These are phyloP conservation scores for Dictyostelium intermedium DNA, from an alignment of 78 protist genomes.

Conservation along the genomic window DNA sequence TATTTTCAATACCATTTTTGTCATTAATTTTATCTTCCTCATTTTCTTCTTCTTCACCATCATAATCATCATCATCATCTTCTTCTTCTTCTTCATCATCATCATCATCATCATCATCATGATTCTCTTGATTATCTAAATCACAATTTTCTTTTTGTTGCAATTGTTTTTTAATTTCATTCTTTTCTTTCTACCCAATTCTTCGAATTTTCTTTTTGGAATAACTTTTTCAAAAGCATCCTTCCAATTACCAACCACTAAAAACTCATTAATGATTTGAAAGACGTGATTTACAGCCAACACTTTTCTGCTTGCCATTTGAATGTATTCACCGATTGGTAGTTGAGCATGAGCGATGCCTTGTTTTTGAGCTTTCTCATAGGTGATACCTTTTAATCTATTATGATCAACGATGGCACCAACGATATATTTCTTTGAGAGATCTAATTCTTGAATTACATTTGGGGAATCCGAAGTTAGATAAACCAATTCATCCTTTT, in stretches of 20 bases:
- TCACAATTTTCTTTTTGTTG: slow-evolving; percentile 7
- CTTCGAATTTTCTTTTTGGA: slow-evolving; percentile 71
- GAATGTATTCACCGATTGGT: slow-evolving; percentile 82
- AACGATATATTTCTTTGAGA: slow-evolving; percentile 72
- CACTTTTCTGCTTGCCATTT: slow-evolving; percentile 66
- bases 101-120: not conserved
- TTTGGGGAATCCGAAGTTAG: slow-evolving; percentile 73
- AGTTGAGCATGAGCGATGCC: slow-evolving; percentile 77
- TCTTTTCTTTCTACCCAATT: not conserved
- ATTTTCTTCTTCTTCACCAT: not conserved
- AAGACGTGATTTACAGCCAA: slow-evolving; percentile 87
- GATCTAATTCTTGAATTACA: slow-evolving; percentile 57
- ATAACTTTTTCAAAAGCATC: slow-evolving; percentile 56
- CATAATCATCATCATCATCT: not conserved
- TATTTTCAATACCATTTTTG: not conserved
- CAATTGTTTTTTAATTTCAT: not conserved
- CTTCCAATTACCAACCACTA: slow-evolving; percentile 70
- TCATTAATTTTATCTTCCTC: too few species aligned
- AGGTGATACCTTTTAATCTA: slow-evolving; percentile 73
- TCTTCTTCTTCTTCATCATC: not conserved
- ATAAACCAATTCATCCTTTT: slow-evolving; percentile 45
- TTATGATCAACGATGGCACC: slow-evolving; percentile 92
- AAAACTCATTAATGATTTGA: slow-evolving; percentile 63
- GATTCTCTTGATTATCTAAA: not conserved
- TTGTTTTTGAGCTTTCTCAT: slow-evolving; percentile 45